Evolutionary conservation across 371 early-diverging fungal genomes (phyloP), one percentile per base, ranked within the genome.

Genomic region (Mucor irregularis): DNA sequence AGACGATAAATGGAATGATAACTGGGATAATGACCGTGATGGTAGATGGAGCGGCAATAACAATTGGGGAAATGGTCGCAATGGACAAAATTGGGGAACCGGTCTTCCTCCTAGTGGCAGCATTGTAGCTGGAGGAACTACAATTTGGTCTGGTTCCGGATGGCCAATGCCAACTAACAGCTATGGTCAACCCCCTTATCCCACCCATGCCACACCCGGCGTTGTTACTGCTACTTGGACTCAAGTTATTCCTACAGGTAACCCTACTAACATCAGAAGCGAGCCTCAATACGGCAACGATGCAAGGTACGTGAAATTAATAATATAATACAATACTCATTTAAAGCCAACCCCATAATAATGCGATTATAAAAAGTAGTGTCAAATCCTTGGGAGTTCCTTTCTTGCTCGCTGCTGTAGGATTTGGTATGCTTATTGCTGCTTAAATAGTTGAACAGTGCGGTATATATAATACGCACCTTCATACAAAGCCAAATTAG

Each of bases 141-240:
- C 34, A 1, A 48, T 22, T 7, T 33, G 13, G 34, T 48, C 49
- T 24, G 21, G 22, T 29, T 17, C 24, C 7, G 35, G 8, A 40
- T 50, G 38, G 50, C 38, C 50, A 13, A 10, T 38, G 4, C 28
- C 38, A 6, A 50, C 50, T 10, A 34, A 3, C 35, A 34, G 10
- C 35, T 26, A 37, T 28, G 50, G 38, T 1, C 39, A 50, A 17
- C 8, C 50, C 17, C 21, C 47, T 21, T 47, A 47, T 21, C 47
- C 47, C 9, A 10, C 47, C 6, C 19, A 31, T 5, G 31, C 21
- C 11, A n/a, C n/a, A n/a, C 33, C 47, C 31, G 47, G 19, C 13
- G 31, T 31, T 7, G 2, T 47, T 16, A 47, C 47, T 47, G 47
- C 33, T 21, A 47, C 47, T 13, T 47, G 31, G n/a, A 47, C 47